Base-by-base conservation (phyloP, 1,284 basidiomycete species). In the Trametes hirsuta region DNA sequence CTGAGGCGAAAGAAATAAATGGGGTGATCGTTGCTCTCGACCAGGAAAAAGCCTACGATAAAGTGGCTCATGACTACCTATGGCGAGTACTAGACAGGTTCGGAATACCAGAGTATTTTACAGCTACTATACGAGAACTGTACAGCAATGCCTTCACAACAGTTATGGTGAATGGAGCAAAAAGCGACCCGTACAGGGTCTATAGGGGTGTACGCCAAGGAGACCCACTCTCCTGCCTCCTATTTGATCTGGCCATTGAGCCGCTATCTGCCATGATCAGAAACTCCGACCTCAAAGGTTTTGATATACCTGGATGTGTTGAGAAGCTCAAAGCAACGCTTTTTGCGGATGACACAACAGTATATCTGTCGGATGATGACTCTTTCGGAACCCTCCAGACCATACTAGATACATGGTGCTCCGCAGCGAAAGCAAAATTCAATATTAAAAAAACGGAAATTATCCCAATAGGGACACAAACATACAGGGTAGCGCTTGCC, bases 211-310 rank as follows among this genome's bases (percentile, higher is more conserved):
- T 75, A 0, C 45, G 75, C 0, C 74, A 76, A 59, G 75, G 74
- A 0, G 74, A 76, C 65, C 74, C 74, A 0, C 58, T 66, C 6
- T 80, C 77, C 0, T 80, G 77, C 63, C 67, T 80, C 0, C 68
- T 81, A 0, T 80, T 77, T 18, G 59, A 79, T 55, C 35, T 77
- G 0, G 74, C 72, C 15, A 76, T 78, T 2, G 74, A 77, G 60
- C 71, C 76, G 0, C 65, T 77, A n/a, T 72, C 74, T 15, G 45
- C 44, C 9, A 61, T 61, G 45, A 58, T 78, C 0, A n/a, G 75
- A 12, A 58, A 67, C 0, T 76, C 76, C 0, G 24, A 65, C 0
- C 66, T 79, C 11, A 25, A 66, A 54, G 77, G 77, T 0, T 66
- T 74, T 6, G 34, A 65, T 4, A 70, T 73, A 24, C 63, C 69